Evolutionary conservation across 2,329 filamentous ascomycete genomes (phyloP).

Genomic region (Penicillium rolfsii): DNA sequence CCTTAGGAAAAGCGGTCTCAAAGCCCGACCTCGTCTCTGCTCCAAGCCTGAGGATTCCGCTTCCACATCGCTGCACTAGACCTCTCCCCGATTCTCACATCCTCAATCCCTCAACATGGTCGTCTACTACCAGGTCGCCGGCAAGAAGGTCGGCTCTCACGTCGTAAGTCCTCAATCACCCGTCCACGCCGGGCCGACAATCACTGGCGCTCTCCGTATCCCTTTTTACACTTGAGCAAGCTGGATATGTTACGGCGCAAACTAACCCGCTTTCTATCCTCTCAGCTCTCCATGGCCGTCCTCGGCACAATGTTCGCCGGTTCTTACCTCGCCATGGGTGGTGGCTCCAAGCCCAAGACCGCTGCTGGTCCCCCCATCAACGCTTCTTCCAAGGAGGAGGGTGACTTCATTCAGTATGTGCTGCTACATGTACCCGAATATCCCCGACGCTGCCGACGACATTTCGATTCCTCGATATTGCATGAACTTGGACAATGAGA

Average conservation of each 20-base stretch:
- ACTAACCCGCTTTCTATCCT: conserved; percentile 21
- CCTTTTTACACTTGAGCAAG: conserved; percentile 27
- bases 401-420: conserved; percentile 69
- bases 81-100: conserved; percentile 21
- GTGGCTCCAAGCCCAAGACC: conserved; percentile 42
- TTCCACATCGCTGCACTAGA: conserved; percentile 34
- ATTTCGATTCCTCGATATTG: not conserved
- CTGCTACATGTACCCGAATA: not conserved
- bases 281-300: conserved; percentile 64
- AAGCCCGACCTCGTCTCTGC: conserved; percentile 32
- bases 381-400: conserved; percentile 68
- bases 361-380: conserved; percentile 61
- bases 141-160: conserved; percentile 58
- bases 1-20: conserved; percentile 26
- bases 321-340: conserved; percentile 50
- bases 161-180: conserved; percentile 45
- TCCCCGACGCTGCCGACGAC: not conserved
- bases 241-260: conserved; percentile 19
- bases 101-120: conserved; percentile 51
- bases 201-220: conserved; percentile 17
- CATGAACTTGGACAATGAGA: not conserved
- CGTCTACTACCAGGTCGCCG: conserved; percentile 55
- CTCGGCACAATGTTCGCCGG: conserved; percentile 55
- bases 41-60: conserved; percentile 32
- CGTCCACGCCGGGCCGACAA: not conserved